Conservation (phyloP, 2,329 filamentous ascomycete species). For the Ophiostoma australiae region DNA sequence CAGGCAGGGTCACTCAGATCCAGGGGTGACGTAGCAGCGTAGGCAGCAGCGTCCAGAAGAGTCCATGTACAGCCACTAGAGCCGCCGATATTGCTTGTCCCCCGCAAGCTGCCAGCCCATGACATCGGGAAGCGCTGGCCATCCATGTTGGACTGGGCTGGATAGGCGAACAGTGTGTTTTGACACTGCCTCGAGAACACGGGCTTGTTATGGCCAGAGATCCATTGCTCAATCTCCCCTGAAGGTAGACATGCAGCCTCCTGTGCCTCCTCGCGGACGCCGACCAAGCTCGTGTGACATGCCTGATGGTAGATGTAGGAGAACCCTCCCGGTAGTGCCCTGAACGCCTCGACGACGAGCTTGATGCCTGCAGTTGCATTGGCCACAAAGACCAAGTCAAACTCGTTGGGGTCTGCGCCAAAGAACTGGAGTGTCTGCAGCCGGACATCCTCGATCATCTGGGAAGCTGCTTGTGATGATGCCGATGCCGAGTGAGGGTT, state of each 20-base stretch:
- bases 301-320: slow-evolving; percentile 78
- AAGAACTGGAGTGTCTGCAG: slow-evolving; percentile 69
- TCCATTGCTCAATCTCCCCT: slow-evolving; percentile 59
- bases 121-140: slow-evolving; percentile 66
- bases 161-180: slow-evolving; percentile 64
- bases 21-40: slow-evolving; percentile 70
- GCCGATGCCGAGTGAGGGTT: slow-evolving; percentile 87
- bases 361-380: slow-evolving; percentile 92
- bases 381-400: slow-evolving; percentile 84
- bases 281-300: slow-evolving; percentile 81
- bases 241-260: slow-evolving; percentile 64
- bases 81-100: slow-evolving; percentile 5
- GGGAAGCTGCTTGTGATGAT: slow-evolving; percentile 71
- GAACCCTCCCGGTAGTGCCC: slow-evolving; percentile 65
- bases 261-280: slow-evolving; percentile 66
- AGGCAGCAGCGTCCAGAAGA: slow-evolving; percentile 77
- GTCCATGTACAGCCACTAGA: slow-evolving; percentile 49
- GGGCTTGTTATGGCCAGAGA: slow-evolving; percentile 37
- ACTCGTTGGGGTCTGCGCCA: slow-evolving; percentile 72
- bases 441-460: slow-evolving; percentile 70
- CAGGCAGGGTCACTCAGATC: slow-evolving; percentile 57
- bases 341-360: slow-evolving; percentile 72
- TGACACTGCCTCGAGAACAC: not conserved
- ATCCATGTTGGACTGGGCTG: slow-evolving; percentile 91
- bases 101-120: slow-evolving; percentile 50